Base-by-base conservation (phyloP, 208 protist species). In the Leishmania guyanensis region DNA sequence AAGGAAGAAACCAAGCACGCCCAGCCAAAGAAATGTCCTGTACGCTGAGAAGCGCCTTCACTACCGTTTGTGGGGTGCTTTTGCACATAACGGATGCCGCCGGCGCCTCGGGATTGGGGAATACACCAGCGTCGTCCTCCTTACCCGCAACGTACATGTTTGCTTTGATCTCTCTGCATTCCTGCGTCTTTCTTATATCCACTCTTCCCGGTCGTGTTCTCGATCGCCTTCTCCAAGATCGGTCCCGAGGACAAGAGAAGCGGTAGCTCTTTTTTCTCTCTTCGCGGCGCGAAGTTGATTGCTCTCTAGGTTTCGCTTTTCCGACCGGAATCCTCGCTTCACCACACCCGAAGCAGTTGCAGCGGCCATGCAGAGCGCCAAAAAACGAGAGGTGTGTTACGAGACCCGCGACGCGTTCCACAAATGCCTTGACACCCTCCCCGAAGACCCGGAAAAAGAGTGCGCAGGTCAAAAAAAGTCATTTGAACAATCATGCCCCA, bases 371-470 rank as follows among this genome's bases (percentile, higher is more conserved):
- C 90, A 96, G 58, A 94, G 77, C 69, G 91, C 93, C 12, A 88
- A 90, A 72, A 96, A 95, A 60, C 87, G 93, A 79, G 91, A 96
- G 78, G 46, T 86, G 73, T 96, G 93, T 74, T 96, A 96, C 81
- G 84, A 93, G 79, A 79, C 89, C 43, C 90, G 93, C 50, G 91
- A 95, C 65, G 74, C 88, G 51, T 95, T 91, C 79, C 89, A 94
- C 83, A 94, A 91, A 79, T 96, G 93, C 75, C 84, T 96, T 54
- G 93, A 96, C 84, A 91, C 83, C 14, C 85, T 95, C 43, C 90
- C 90, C 10, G 90, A 94, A 53, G 89, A 91, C 53, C 78, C 84
- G 12, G 90, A 92, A 75, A 94, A 95, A 64, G 89, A 89, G 66
- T 96, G 93, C 70, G 78, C 78, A 14, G 58, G 33, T n/a, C 84